Evolutionary conservation across 2,329 filamentous ascomycete species (phyloP).

Genomic region (Periconia sp.): DNA sequence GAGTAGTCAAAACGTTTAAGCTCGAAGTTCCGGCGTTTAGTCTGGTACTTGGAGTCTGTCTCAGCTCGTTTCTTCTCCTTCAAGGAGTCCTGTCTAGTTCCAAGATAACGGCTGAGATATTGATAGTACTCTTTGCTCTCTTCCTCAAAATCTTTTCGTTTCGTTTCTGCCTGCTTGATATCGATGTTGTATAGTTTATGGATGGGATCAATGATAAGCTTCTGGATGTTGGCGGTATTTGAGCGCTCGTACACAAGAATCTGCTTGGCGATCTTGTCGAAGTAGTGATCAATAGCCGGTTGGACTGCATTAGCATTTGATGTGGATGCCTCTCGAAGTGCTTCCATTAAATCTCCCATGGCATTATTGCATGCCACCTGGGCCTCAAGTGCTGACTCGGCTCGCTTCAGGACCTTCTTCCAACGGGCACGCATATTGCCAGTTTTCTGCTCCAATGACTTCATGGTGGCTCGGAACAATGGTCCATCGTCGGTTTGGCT

Average conservation of each 20-base stretch:
- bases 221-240: constrained; percentile 84
- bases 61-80: constrained; percentile 97
- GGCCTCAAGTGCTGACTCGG: constrained; percentile 83
- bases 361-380: constrained; percentile 87
- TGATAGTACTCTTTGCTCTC: constrained; percentile 98
- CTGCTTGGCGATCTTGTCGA: constrained; percentile 92
- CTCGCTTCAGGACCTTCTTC: constrained; percentile 93
- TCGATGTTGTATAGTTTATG: constrained; percentile 91
- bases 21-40: constrained; percentile 92
- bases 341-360: constrained; percentile 80
- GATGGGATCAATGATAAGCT: constrained; percentile 92
- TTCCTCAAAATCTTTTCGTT: constrained; percentile 97
- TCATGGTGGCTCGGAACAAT: constrained; percentile 94
- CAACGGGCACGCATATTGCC: constrained; percentile 91
- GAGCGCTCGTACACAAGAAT: constrained; percentile 86
- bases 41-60: constrained; percentile 95
- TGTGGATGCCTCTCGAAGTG: constrained; percentile 82
- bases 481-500: constrained; percentile 87
- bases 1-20: constrained; percentile 98
- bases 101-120: constrained; percentile 94
- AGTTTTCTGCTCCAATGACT: constrained; percentile 94
- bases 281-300: constrained; percentile 95
- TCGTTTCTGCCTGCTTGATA: constrained; percentile 96
- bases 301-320: constrained; percentile 97
- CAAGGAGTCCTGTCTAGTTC: constrained; percentile 90